Evolutionary conservation across 345 rosid species (phyloP), one percentile per base, ranked within the genome.

Genomic region (Populus tremula): DNA sequence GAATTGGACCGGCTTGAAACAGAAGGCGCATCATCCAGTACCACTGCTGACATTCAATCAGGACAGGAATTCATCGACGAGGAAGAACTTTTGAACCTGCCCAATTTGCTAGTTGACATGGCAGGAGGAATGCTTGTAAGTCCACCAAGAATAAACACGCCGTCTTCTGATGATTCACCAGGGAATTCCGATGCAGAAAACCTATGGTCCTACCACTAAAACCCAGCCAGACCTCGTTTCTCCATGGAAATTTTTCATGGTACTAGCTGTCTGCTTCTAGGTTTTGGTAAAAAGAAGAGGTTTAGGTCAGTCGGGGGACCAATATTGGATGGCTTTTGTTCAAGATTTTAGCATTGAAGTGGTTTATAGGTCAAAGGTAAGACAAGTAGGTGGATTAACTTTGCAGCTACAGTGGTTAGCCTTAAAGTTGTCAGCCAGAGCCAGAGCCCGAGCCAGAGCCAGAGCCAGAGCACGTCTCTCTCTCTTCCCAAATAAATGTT

Each of bases 111-210:
- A 65, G 87, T 84, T 82, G 91, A 87, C 41, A 90, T 92, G 97
- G 97, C 97, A 0, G 94, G 78, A 39, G 97, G 90, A 35, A 90
- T 92, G 94, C 77, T 92, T 8, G 79, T 92, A 72, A 92, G 90
- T 75, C 97, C 97, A 2, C 97, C 97, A 17, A 86, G 97, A 73
- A 90, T 90, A 81, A 79, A 53, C 76, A 76, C 85, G 18, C 85
- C 89, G 23, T 75, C 87, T 16, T 80, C 82, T 0, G 88, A 87
- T 29, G 92, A 88, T 75, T 88, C 97, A 47, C 87, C 91, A 9
- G 89, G 84, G 39, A 80, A 85, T 78, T 87, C 88, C 10, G 85
- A 83, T 47, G 97, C 63, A 18, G 94, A 88, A 56, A 82, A 81
- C 62, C 84, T 92, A 8, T 92, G 97, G 97, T 79, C 82, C 9